A percentile compares a stretch with the other conserved stretches of the same genome.
These are phyloP conservation scores for Vaccinium vitisidaea DNA, from an alignment of 148 eudicot genomes.

Conservation along the genomic window DNA sequence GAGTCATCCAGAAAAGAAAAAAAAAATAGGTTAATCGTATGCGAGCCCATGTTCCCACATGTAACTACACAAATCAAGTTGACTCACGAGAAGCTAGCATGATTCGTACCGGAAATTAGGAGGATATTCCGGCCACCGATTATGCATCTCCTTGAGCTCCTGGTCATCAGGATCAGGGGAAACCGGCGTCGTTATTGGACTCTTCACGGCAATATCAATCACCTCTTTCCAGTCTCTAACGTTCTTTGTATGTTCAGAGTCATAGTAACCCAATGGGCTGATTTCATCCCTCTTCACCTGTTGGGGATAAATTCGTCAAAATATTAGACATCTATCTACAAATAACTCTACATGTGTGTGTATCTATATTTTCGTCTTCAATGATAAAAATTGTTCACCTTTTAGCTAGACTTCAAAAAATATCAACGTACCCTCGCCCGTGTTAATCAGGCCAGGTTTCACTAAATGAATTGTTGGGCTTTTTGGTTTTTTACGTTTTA, in stretches of 20 bases:
- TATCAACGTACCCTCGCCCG: too few relatives aligned
- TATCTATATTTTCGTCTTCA: too few relatives aligned
- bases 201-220: constrained; percentile 6
- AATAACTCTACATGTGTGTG: too few relatives aligned
- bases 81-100: neutral
- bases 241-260: constrained; percentile 18
- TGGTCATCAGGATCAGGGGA: constrained; percentile 9
- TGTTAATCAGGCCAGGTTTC: too few relatives aligned
- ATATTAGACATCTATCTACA: too few relatives aligned
- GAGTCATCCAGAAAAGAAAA: too few relatives aligned
- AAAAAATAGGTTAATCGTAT: too few relatives aligned
- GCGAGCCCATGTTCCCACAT: neutral
- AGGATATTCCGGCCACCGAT: constrained; percentile 20
- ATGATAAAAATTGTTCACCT: too few relatives aligned
- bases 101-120: constrained; percentile 16
- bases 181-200: neutral
- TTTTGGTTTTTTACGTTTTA: too few relatives aligned
- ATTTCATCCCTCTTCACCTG: constrained; percentile 13
- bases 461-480: too few relatives aligned
- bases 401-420: too few relatives aligned
- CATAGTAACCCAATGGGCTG: constrained; percentile 19
- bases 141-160: neutral
- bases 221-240: constrained; percentile 25
- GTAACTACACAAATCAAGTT: neutral
- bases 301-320: too few relatives aligned